phyloP scores from a whole-genome alignment of 371 early-diverging fungal genomes.

The Chytridiales sp. region DNA sequence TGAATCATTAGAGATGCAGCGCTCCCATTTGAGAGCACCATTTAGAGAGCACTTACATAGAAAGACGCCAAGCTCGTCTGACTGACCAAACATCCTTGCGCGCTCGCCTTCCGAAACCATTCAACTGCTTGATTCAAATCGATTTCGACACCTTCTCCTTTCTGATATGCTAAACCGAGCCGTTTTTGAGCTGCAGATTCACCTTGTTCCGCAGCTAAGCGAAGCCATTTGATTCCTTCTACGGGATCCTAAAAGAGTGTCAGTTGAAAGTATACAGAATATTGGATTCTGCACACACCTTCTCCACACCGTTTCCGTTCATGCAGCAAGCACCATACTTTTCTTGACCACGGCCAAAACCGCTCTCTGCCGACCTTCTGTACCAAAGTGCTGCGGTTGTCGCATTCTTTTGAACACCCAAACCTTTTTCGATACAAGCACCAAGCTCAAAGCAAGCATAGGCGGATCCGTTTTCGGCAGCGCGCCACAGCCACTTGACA shows the following conservation, averaged over 20 bases:
- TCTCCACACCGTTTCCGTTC: slow-evolving; percentile 5
- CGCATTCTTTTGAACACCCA: slow-evolving; percentile 23
- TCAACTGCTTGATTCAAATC: slow-evolving; percentile 5
- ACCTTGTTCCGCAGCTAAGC: slow-evolving; percentile 19
- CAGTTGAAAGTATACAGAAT: neutral
- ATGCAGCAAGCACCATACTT: slow-evolving; percentile 14
- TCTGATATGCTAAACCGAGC: neutral
- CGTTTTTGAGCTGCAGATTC: neutral
- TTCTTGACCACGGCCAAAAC: slow-evolving; percentile 28
- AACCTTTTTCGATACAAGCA: slow-evolving; percentile 41
- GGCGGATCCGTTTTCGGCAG: slow-evolving; percentile 10
- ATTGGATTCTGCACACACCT: neutral
- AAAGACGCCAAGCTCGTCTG: too few relatives aligned
- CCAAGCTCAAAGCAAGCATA: slow-evolving; percentile 77
- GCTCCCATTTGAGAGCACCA: slow-evolving; percentile 18
- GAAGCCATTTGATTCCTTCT: slow-evolving; percentile 9
- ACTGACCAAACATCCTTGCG: neutral
- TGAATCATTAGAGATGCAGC: neutral
- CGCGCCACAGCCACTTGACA: slow-evolving; percentile 32
- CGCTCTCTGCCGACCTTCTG: slow-evolving; percentile 30
- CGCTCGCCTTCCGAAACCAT: slow-evolving; percentile 16
- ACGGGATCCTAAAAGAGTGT: slow-evolving; percentile 6
- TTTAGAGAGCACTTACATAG: too few relatives aligned
- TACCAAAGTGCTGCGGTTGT: slow-evolving; percentile 28
- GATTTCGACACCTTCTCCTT: slow-evolving; percentile 8